Evolutionary conservation across 2,329 filamentous ascomycete genomes (phyloP).

Genomic region (Sphaerostilbella broomeana): DNA sequence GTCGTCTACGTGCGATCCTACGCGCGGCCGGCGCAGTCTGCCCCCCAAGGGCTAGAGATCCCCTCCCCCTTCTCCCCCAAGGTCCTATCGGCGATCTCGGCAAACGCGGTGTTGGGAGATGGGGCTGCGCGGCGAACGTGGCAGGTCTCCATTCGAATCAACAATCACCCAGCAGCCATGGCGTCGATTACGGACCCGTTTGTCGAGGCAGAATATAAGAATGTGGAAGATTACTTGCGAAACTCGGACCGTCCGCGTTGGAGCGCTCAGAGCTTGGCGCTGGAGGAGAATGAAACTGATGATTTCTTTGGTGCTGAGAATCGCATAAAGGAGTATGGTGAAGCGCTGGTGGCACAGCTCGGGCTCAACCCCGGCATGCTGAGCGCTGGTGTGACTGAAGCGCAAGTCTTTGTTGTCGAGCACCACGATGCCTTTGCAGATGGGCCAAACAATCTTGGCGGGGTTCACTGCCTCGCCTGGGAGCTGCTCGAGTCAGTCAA

Average conservation of each 20-base stretch:
- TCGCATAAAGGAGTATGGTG: slow-evolving; percentile 18
- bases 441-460: slow-evolving; percentile 3
- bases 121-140: slow-evolving; percentile 17
- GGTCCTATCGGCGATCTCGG: too few species aligned
- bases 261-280: slow-evolving; percentile 16
- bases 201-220: slow-evolving; percentile 19
- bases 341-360: slow-evolving; percentile 18
- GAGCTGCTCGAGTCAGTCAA: slow-evolving; percentile 22
- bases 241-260: slow-evolving; percentile 19
- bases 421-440: slow-evolving; percentile 16
- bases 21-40: slow-evolving; percentile 2
- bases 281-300: slow-evolving; percentile 11
- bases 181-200: slow-evolving; percentile 21
- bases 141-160: slow-evolving; percentile 19
- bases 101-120: slow-evolving; percentile 4
- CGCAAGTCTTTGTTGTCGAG: slow-evolving; percentile 22
- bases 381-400: slow-evolving; percentile 11
- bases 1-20: slow-evolving; percentile 17
- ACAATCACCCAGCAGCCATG: slow-evolving; percentile 12
- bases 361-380: slow-evolving; percentile 13
- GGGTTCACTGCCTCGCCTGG: slow-evolving; percentile 24
- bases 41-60: slow-evolving; percentile 11
- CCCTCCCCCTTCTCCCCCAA: too few species aligned
- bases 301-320: slow-evolving; percentile 15
- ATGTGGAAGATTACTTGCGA: slow-evolving; percentile 22